These are phyloP conservation scores for Podospora bellae-mahoneyi DNA, from an alignment of 495 filamentous ascomycete species.

Conservation along the genomic window DNA sequence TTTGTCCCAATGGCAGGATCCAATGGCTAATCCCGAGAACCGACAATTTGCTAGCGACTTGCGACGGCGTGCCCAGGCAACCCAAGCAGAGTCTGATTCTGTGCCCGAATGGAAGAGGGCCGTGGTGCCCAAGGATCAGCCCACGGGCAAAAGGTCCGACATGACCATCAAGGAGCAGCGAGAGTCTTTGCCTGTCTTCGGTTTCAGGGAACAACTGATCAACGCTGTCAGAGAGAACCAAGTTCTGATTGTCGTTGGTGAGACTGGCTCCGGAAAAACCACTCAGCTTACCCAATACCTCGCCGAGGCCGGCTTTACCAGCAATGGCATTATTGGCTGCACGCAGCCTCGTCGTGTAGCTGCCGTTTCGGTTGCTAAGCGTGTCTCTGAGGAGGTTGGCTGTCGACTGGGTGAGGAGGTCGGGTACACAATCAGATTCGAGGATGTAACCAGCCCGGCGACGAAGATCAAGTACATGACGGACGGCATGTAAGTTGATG, in stretches of 20 bases:
- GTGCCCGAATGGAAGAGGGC: constrained; percentile 93
- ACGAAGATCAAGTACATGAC: constrained; percentile 99
- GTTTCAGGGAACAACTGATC: constrained; percentile 82
- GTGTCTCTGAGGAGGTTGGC: constrained; percentile 95
- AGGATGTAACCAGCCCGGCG: constrained; percentile 84
- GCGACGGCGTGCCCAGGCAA: constrained; percentile 50
- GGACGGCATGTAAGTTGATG: constrained; percentile 68
- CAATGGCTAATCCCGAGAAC: constrained; percentile 81
- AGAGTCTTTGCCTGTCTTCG: constrained; percentile 85
- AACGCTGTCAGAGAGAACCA: constrained; percentile 87
- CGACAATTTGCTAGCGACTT: constrained; percentile 86
- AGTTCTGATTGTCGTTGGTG: constrained; percentile 91
- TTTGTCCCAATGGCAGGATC: constrained; percentile 93
- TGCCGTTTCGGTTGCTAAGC: constrained; percentile 94
- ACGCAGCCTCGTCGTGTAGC: constrained; percentile 97
- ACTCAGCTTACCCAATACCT: constrained; percentile 95
- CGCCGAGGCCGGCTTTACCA: constrained; percentile 85
- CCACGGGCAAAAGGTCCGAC: constrained; percentile 79
- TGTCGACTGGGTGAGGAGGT: constrained; percentile 88
- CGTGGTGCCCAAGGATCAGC: constrained; percentile 75
- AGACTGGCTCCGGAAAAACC: constrained; percentile 96
- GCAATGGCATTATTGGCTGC: constrained; percentile 91
- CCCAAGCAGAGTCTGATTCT: constrained; percentile 48
- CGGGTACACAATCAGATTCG: constrained; percentile 96
- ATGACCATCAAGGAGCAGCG: constrained; percentile 96